Conservation (phyloP, 2,329 filamentous ascomycete species). For the Ascochyta clinopodiicola region DNA sequence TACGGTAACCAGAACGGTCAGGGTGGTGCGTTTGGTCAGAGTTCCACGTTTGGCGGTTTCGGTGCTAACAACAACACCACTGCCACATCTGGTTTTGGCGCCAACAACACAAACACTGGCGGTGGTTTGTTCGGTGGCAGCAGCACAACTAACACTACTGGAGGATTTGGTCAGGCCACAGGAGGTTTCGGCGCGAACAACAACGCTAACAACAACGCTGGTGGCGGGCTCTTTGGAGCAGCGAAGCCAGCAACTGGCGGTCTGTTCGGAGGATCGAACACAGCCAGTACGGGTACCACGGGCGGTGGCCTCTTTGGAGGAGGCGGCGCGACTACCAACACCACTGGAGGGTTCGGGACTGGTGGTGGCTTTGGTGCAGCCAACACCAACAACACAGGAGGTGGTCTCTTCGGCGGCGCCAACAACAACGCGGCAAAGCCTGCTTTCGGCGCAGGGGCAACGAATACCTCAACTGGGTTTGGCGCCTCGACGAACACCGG, state of each 20-base stretch:
- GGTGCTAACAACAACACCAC: constrained; percentile 48
- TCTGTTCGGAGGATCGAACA: constrained; percentile 50
- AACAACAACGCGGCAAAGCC: constrained; percentile 44
- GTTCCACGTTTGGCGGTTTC: constrained; percentile 61
- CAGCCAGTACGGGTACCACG: constrained; percentile 35
- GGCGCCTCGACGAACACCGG: constrained; percentile 34
- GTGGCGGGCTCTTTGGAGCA: constrained; percentile 43
- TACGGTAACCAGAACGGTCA: constrained; percentile 84
- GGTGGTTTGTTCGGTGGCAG: constrained; percentile 54
- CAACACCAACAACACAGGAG: constrained; percentile 30
- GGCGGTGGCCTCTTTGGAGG: constrained; percentile 46
- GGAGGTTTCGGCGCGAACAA: constrained; percentile 34
- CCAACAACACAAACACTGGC: constrained; percentile 45
- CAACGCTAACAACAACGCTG: constrained; percentile 32
- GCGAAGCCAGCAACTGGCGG: constrained; percentile 46
- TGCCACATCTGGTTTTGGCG: constrained; percentile 57
- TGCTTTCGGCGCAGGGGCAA: constrained; percentile 43
- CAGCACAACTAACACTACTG: constrained; percentile 40
- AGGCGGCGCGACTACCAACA: constrained; percentile 32
- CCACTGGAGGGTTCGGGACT: constrained; percentile 33
- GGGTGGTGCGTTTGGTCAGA: constrained; percentile 79
- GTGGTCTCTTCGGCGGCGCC: constrained; percentile 59
- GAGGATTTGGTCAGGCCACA: constrained; percentile 44
- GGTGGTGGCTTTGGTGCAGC: constrained; percentile 46
- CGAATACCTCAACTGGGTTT: constrained; percentile 36